Base-by-base conservation (phyloP, 1,284 basidiomycete genomes). In the Volvariella volvacea region DNA sequence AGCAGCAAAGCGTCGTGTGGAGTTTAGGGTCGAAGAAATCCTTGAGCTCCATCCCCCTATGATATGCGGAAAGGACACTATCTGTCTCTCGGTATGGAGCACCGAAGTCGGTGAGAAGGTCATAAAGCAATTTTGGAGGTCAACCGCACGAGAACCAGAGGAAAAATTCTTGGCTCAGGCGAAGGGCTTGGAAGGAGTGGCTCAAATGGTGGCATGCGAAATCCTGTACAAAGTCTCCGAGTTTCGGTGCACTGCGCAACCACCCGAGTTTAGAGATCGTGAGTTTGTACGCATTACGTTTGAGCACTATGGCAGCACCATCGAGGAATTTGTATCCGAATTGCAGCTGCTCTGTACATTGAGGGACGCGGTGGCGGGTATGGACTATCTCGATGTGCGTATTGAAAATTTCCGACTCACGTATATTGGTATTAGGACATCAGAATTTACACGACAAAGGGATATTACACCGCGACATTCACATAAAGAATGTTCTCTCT, bases 391-490 rank as follows among this genome's bases (percentile, higher is more conserved):
- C 30, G 9, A 31, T 31, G 9, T n/a, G 9, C n/a, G n/a, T 31
- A 9, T n/a, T 9, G 9, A 9, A 31, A 9, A n/a, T 9, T 9
- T n/a, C n/a, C 30, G n/a, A n/a, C n/a, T n/a, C 30, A n/a, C n/a
- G 39, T 34, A 22, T 30, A 46, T 3, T 30, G 39, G 21, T 41
- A 4, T 16, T 37, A 51, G 50, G 45, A 2, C 50, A 51, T 21
- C 15, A 25, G 9, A 40, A 33, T 10, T 21, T 49, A 21, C 42
- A 34, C 39, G 39, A 42, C 2, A n/a, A 9, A 6, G 37, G 42
- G 1, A 43, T 50, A 10, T 39, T 51, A 4, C 50, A 51, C 20
- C 38, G 44, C 3, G 50, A 51, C 40, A 32, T 51, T 40, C 44
- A 44, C 20, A 25, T 49, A 4, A 43, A 44, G 28, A 51, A 51